Evolutionary conservation across 768 basidiomycete genomes (phyloP).

Genomic region (Naganishia onofrii): DNA sequence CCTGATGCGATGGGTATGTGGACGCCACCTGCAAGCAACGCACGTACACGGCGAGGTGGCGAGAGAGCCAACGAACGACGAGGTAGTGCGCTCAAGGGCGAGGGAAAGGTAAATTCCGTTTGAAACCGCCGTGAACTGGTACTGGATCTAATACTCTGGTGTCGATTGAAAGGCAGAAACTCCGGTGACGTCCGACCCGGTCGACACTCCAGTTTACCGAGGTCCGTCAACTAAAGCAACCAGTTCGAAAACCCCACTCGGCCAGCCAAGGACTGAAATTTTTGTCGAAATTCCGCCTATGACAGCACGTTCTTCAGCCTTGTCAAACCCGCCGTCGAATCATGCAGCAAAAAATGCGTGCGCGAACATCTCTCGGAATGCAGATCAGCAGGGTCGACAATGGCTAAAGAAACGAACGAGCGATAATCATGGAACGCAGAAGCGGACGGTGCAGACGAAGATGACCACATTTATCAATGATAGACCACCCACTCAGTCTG

Average conservation of each 20-base stretch:
- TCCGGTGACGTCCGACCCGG: background rate
- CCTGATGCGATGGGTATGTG: background rate
- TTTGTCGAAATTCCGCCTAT: background rate
- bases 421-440: background rate
- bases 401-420: slow-evolving; percentile 5
- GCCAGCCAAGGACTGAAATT: background rate
- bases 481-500: background rate
- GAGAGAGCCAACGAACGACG: too few relatives aligned
- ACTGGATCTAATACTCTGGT: background rate
- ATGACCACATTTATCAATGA: slow-evolving; percentile 6
- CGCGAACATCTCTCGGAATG: background rate
- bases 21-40: slow-evolving; percentile 2
- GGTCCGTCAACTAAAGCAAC: background rate
- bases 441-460: slow-evolving; percentile 6
- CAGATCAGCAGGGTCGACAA: background rate
- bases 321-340: background rate
- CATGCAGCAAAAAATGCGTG: too few relatives aligned
- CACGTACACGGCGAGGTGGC: background rate
- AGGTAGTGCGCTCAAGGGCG: background rate
- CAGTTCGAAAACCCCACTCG: background rate
- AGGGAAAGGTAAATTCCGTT: slow-evolving; percentile 4
- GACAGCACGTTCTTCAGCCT: background rate
- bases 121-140: too few relatives aligned
- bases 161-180: background rate
- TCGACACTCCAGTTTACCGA: background rate